Evolutionary conservation across 305 asterid genomes (phyloP), one percentile per base, ranked within the genome.

Genomic region (Fraxinus latifolia): DNA sequence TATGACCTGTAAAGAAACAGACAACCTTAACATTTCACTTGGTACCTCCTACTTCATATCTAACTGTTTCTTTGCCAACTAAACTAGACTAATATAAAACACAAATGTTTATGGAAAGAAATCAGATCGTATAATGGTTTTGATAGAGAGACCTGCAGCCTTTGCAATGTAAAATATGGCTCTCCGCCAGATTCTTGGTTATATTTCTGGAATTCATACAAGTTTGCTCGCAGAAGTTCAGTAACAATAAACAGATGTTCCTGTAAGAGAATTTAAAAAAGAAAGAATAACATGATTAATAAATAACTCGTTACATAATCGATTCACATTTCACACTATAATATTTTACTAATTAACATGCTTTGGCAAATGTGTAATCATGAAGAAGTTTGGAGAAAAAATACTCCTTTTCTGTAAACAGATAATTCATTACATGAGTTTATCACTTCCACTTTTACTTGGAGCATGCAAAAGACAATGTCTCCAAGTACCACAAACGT

Each of bases 211-310:
- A 94, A 93, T 84, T 94, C 99, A 58, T 96, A 96, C 84, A 94
- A 88, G 83, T 96, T 93, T 77, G 98, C 98, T 83, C 91, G 91
- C 77, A 96, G 93, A 84, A 96, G 99, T 85, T 96, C 99, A 31
- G 97, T 90, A n/a, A 96, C 98, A 58, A 96, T 96, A 79, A 96
- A 90, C 19, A 96, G 87, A 86, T 96, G 99, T 82, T 96, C 99
- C 98, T 96, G 92, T 87, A 79, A 75, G 25, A 65, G 31, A 67
- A 81, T 72, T 80, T 55, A n/a, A 67, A 77, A 50, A 31, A 71
- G 23, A 53, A 11, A 55, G 33, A 32, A 77, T 19, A 68, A 34
- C 44, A 34, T 5, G 34, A 82, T 82, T 72, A 80, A 47, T 39
- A 74, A 62, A 60, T 27, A 74, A 32, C 33, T 62, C 37, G 29